phyloP scores from a whole-genome alignment of 371 early-diverging fungal genomes.

The Mortierella sp. region DNA sequence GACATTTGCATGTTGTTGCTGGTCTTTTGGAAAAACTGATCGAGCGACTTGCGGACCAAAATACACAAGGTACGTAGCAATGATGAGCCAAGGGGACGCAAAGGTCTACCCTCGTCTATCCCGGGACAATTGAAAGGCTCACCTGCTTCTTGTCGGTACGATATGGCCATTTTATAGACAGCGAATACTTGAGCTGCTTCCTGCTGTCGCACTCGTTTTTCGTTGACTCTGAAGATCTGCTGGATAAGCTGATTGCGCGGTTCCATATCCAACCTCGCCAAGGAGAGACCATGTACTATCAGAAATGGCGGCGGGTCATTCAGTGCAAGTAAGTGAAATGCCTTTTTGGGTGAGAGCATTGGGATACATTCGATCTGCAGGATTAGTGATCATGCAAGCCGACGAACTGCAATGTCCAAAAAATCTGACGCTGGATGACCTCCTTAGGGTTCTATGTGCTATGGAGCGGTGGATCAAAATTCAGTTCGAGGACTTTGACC shows the following conservation, averaged over 20 bases:
- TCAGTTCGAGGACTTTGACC: conserved; percentile 67
- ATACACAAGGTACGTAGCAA: conserved; percentile 59
- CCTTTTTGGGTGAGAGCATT: too few relatives aligned
- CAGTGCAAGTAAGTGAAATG: conserved; percentile 65
- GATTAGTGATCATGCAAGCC: too few relatives aligned
- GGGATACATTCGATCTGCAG: too few relatives aligned
- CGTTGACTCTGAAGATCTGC: conserved; percentile 60
- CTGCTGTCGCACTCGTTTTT: conserved; percentile 67
- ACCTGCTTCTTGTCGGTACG: background rate
- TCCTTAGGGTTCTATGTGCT: conserved; percentile 65
- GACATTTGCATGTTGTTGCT: conserved; percentile 65
- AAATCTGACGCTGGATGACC: background rate
- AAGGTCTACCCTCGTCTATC: too few relatives aligned
- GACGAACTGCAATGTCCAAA: too few relatives aligned
- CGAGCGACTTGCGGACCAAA: conserved; percentile 68
- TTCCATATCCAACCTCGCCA: conserved; percentile 63
- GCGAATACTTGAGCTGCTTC: conserved; percentile 72
- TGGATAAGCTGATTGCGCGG: conserved; percentile 64
- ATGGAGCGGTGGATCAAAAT: conserved; percentile 71
- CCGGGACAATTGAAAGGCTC: background rate
- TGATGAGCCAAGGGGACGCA: too few relatives aligned
- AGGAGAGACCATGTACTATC: conserved; percentile 64
- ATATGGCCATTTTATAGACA: conserved; percentile 44
- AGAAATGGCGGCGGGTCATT: conserved; percentile 71
- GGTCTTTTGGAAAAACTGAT: conserved; percentile 66